Evolutionary conservation across 768 basidiomycete genomes (phyloP), one percentile per base, ranked within the genome.

Genomic region (Pleurotus eryngii): DNA sequence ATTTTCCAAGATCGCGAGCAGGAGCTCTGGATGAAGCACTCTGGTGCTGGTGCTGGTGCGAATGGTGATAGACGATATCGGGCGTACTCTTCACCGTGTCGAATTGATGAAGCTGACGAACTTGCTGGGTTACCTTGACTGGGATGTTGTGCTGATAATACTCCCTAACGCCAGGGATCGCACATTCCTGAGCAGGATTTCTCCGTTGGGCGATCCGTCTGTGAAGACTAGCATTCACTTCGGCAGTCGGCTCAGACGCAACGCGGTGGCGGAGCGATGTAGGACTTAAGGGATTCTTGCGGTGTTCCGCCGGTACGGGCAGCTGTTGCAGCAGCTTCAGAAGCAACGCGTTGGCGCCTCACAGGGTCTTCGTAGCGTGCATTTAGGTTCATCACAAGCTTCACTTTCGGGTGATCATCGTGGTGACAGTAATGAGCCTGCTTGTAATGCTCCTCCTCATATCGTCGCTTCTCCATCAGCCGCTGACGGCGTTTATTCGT

Each of bases 381-480:
- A 42, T 54, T 54, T 7, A 22, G 39, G 27, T 54, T 54, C 51
- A 54, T 54, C 11, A 38, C 51, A 20, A 54, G 35, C 24, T 54
- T 54, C 17, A 54, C 51, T 24, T 42, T 54, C 7, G 51, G 51
- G 38, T 54, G 51, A 12, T 54, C 51, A 40, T 54, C 51, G 24
- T 54, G 51, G 20, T 54, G 51, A 17, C 51, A 54, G 17, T 11
- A 11, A 8, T 54, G n/a, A 7, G 51, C 51, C 14, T 54, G 51
- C 12, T 35, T 54, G 39, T 54, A 54, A 37, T 54, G 51, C 20
- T 54, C 51, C 37, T 54, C 51, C 18, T 54, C 51, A 20, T 40
- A 54, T 9, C 51, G 51, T 17, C 51, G 51, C 37, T 54, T 54
- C 39, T 54, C 51, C 51, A 54, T 54, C 37, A 54, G 37, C 9